Base-by-base conservation (phyloP, 305 asterid species). In the Fraxinus xanthoxyloides region DNA sequence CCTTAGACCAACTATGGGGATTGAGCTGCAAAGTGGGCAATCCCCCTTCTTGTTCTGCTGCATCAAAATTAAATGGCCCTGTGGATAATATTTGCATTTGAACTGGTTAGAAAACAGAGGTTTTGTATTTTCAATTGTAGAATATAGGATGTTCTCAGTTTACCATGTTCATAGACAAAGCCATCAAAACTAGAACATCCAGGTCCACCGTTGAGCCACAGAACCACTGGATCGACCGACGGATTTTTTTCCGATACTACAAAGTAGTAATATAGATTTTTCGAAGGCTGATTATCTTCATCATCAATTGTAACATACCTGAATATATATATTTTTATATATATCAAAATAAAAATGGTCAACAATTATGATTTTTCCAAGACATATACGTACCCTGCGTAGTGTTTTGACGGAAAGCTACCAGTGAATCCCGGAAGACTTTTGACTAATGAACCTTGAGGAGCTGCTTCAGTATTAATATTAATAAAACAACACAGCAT, bases 121-220 rank as follows among this genome's bases (percentile, higher is more conserved):
- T 54, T 51, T n/a, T 54, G 9, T 17, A 3, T 54, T 54, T n/a
- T n/a, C 63, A 5, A 54, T 17, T 54, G 24, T 54, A 54, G 63
- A 54, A n/a, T n/a, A 54, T n/a, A 54, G 24, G 63, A 54, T 54
- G 9, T 54, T n/a, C 63, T 48, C 63, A 54, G 63, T 17, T 54
- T n/a, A 91, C 95, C 93, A 84, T 90, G 91, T 78, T 91, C 93
- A 61, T 90, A 92, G 48, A 90, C 89, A 86, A 89, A 92, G 76
- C 97, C 96, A 86, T 92, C 97, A 21, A 92, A 86, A 84, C 96
- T 92, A 19, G 96, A 92, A 84, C 94, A 90, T 38, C 94, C 94
- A 12, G 94, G 93, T 24, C 94, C 94, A 46, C 97, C 94, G 31
- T 92, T 92, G 5, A 92, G 92, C 96, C 96, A 90, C 21, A 92